Conservation (phyloP, 1,284 basidiomycete species). For the Ceraceosorus guamensis region DNA sequence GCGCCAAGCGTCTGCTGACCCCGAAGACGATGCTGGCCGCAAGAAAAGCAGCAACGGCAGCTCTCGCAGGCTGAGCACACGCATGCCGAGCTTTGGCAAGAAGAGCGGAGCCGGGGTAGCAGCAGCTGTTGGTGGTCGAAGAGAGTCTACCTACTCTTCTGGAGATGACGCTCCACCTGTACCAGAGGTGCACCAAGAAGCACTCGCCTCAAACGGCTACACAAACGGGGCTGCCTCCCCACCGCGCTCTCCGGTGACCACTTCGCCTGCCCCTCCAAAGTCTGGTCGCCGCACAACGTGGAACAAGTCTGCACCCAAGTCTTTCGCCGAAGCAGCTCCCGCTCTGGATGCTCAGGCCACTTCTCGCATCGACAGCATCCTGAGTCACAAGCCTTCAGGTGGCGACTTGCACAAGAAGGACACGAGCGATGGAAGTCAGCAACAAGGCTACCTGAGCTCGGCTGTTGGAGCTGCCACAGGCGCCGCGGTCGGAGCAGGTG, state of each 20-base stretch:
- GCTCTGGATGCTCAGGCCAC: background rate
- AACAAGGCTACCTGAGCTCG: background rate
- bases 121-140: background rate
- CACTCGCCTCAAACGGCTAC: background rate
- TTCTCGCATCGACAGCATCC: too few species aligned
- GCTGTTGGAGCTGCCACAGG: slow-evolving; percentile 8
- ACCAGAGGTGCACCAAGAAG: background rate
- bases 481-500: slow-evolving; percentile 6
- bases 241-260: background rate
- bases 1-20: slow-evolving; percentile 4
- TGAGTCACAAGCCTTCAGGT: too few species aligned
- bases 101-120: slow-evolving; percentile 1
- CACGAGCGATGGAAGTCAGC: too few species aligned
- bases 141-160: too few species aligned
- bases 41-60: background rate
- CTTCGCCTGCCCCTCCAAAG: background rate
- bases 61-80: slow-evolving; percentile 9
- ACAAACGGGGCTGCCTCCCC: too few species aligned
- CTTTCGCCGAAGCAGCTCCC: background rate
- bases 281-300: background rate
- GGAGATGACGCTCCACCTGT: slow-evolving; percentile 7
- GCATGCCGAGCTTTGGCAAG: slow-evolving; percentile 7
- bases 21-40: background rate
- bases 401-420: too few species aligned
- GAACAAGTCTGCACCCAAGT: background rate